Base-by-base conservation (phyloP, 106 monocot genomes). In the Platanthera guangdongensis region DNA sequence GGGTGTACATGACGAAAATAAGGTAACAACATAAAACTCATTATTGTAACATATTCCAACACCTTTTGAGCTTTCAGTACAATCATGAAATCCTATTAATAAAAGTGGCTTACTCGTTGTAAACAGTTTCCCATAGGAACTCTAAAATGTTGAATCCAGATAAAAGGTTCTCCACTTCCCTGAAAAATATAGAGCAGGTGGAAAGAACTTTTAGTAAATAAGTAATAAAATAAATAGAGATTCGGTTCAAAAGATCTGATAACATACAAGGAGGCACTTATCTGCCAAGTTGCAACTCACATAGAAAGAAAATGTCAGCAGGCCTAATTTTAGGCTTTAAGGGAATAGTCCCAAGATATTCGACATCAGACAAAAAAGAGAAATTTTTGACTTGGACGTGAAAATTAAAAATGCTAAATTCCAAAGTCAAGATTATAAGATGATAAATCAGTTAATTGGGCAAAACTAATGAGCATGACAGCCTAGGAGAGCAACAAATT, bases 101-200 rank as follows among this genome's bases (percentile, higher is more conserved):
- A 47, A 16, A 70, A 47, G 16, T 47, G 47, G n/a, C 70, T 47
- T 48, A 70, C 70, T 3, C 11, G 47, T n/a, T 8, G 47, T 1
- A 70, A 70, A 47, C 70, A 70, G 47, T 70, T 70, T 70, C 70
- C 70, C 70, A 70, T 70, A 6, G n/a, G 70, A 46, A 18, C 47
- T 48, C n/a, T 9, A 46, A 70, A 70, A 48, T 25, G 45, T 9
- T 47, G 47, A 16, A 47, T 48, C 47, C 46, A 70, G 16, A 70
- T 57, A 65, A 48, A 70, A 46, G 14, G 70, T 4, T 48, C 47
- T 32, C 70, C 70, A 47, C 47, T 48, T 70, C 47, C 69, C 47
- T 67, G 25, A 5, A 67, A 67, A 67, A 6, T 46, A 10, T 1
- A 46, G 7, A 47, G 9, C 12, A 70, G 47, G n/a, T 16, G 8